Evolutionary conservation across 495 filamentous ascomycete genomes (phyloP), one percentile per base, ranked within the genome.

Genomic region (Daldinia bambusicola): DNA sequence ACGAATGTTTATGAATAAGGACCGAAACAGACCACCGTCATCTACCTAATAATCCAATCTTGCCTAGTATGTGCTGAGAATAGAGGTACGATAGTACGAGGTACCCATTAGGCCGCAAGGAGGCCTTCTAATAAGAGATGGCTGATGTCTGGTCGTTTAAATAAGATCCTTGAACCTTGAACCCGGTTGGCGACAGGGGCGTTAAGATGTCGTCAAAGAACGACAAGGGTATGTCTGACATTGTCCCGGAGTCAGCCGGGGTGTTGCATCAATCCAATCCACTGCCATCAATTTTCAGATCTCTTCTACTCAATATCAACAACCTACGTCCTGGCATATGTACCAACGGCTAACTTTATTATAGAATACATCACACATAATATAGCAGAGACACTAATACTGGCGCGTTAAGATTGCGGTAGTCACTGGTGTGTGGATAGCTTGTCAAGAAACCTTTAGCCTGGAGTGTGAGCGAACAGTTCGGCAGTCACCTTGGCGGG

Each of bases 141-240:
- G 61, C 55, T 56, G 66, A 59, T 63, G 59, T 70, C 65, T 74
- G 67, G 71, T 74, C 70, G 70, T 70, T 40, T 60, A 74, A 69
- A 67, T 71, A 74, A 73, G 74, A 76, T 66, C 74, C 74, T 74
- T 76, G 74, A 76, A 74, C 74, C 74, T 74, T 76, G 74, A 76
- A 74, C 70, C 74, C 71, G 73, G 74, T 63, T 58, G 61, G 70
- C 64, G 60, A 66, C 67, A 71, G 63, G 63, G 63, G 69, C 58
- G 66, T 74, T 63, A 50, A 67, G 71, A 76, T 76, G 74, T 76
- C 74, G 74, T 76, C 70, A 76, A 76, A 67, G 51, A 65, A 61
- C 40, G 69, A 75, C 74, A 30, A 63, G 71, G 71, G 67, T 74
- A 10, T 58, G 71, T 74, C 71, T 74, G 71, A 70, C 63, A 70